phyloP scores from a whole-genome alignment of 2,329 filamentous ascomycete species.

The Alternaria ventricosa region DNA sequence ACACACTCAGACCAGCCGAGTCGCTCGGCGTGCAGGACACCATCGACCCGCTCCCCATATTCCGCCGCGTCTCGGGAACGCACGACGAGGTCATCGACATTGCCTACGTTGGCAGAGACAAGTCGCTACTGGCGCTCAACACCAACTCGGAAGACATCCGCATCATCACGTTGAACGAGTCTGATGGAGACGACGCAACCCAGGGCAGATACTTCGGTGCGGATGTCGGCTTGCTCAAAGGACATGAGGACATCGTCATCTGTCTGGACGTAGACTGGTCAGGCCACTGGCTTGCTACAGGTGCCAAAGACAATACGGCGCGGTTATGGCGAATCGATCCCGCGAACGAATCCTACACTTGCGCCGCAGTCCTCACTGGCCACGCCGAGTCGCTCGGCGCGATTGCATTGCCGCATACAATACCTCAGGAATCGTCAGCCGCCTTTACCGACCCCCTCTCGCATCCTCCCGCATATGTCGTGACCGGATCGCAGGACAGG shows the following conservation, averaged over 20 bases:
- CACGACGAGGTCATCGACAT: conserved; percentile 98
- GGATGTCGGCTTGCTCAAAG: conserved; percentile 83
- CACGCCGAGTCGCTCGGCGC: conserved; percentile 95
- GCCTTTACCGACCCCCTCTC: conserved; percentile 76
- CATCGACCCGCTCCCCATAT: conserved; percentile 65
- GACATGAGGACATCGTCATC: conserved; percentile 95
- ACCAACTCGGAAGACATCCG: conserved; percentile 95
- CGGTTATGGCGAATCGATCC: conserved; percentile 88
- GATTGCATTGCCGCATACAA: conserved; percentile 76
- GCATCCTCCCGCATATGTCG: conserved; percentile 80
- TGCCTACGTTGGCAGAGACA: conserved; percentile 80
- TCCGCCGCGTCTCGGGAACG: conserved; percentile 88
- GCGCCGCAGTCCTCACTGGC: conserved; percentile 82
- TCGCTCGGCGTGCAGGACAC: conserved; percentile 49
- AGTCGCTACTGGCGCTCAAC: conserved; percentile 83
- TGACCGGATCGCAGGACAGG: conserved; percentile 94
- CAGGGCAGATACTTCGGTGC: conserved; percentile 79
- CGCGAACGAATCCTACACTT: conserved; percentile 74
- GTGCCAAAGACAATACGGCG: conserved; percentile 95
- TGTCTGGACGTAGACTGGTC: conserved; percentile 96
- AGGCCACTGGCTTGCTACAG: conserved; percentile 93
- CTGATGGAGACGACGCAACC: conserved; percentile 29
- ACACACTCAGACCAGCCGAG: conserved; percentile 61
- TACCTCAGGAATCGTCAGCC: conserved; percentile 71
- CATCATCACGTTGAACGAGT: conserved; percentile 72